Evolutionary conservation across 2,329 filamentous ascomycete species (phyloP).

Genomic region (Emmonsiellopsis sp.): DNA sequence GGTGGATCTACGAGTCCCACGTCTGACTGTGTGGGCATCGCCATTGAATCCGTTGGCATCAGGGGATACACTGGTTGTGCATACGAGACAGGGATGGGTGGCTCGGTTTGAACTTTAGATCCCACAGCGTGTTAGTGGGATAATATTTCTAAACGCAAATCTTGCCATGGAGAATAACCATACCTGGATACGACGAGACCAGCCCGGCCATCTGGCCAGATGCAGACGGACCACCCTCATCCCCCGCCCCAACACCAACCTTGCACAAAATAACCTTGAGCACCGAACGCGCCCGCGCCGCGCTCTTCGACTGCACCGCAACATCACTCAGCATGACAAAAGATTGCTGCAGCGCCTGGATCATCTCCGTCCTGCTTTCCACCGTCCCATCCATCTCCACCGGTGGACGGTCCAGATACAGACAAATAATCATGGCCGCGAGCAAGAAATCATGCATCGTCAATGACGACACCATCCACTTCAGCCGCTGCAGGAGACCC

Average conservation of each 20-base stretch:
- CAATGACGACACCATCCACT: slow-evolving; percentile 50
- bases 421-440: slow-evolving; percentile 51
- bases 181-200: no score
- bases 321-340: slow-evolving; percentile 1
- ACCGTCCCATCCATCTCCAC: background rate
- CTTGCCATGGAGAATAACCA: no score
- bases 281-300: background rate
- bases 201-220: no score
- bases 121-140: no score
- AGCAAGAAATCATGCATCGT: slow-evolving; percentile 54
- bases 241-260: background rate
- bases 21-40: background rate
- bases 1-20: background rate
- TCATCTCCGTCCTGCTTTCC: slow-evolving; percentile 2
- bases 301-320: background rate
- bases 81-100: background rate
- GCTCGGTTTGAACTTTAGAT: no score
- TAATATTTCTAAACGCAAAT: no score
- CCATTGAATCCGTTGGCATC: background rate
- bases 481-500: slow-evolving; percentile 41
- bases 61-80: background rate
- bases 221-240: background rate
- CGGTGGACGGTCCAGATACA: slow-evolving; percentile 22
- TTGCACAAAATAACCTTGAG: background rate
- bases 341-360: slow-evolving; percentile 6